Percentiles rank a stretch among this genome's conserved stretches.
Conservation (phyloP, 192 early-diverging fungal species). For the Chytriomyces sp. region DNA sequence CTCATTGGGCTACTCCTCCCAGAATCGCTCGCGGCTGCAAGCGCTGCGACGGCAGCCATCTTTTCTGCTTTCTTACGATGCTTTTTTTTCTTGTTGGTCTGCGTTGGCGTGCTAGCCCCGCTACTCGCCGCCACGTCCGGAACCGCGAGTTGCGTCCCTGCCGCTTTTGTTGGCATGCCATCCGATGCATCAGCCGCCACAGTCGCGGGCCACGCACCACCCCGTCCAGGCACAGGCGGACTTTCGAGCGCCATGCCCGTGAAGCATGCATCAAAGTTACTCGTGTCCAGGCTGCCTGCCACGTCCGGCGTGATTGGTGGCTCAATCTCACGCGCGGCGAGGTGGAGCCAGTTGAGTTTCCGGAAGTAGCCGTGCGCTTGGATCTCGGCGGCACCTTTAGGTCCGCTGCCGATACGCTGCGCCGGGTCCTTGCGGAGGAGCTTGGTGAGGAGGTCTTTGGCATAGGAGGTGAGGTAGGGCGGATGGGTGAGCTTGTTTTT, state of each 20-base stretch:
- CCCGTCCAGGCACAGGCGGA: conserved; percentile 38
- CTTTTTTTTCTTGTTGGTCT: conserved; percentile 17
- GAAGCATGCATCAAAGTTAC: conserved; percentile 82
- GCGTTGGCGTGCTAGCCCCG: not conserved
- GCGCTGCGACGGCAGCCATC: not conserved
- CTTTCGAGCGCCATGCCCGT: conserved; percentile 58
- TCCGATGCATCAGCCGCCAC: not conserved
- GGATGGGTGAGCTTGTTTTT: conserved; percentile 82
- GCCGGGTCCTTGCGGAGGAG: conserved; percentile 63
- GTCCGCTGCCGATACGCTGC: conserved; percentile 55
- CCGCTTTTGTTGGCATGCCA: not conserved
- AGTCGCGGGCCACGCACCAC: not conserved
- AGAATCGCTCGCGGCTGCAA: not conserved
- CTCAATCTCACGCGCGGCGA: conserved; percentile 24
- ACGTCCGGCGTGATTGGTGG: conserved; percentile 52
- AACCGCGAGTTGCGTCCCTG: not conserved
- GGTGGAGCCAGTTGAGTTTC: conserved; percentile 63
- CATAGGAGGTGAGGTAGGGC: conserved; percentile 75
- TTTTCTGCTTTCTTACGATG: conserved; percentile 3
- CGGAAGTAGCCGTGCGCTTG: conserved; percentile 70
- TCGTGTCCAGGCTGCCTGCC: conserved; percentile 47
- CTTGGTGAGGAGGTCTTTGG: conserved; percentile 75
- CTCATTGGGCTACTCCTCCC: not conserved
- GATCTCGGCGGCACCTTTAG: conserved; percentile 51
- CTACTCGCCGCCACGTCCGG: not conserved